Evolutionary conservation across 768 basidiomycete species (phyloP).

Genomic region (Holtermanniella nyarrowii): DNA sequence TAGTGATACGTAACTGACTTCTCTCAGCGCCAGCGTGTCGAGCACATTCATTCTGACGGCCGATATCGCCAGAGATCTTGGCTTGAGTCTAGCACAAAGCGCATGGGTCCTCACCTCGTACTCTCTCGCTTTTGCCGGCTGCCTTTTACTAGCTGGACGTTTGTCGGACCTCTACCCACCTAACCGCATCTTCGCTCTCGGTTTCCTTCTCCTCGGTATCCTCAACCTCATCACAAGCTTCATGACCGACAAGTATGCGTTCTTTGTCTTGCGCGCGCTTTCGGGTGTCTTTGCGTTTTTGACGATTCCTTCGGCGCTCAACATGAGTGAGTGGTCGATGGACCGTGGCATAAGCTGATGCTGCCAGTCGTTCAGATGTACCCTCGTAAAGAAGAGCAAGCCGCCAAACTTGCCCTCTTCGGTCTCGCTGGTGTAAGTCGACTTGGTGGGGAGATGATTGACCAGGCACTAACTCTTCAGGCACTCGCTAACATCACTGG

Average conservation of each 20-base stretch:
- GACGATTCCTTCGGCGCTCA: constrained; percentile 34
- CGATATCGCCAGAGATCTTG: constrained; percentile 26
- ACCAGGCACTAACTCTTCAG: not conserved
- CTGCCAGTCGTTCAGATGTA: constrained; percentile 21
- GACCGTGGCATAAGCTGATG: not conserved
- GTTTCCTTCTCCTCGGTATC: constrained; percentile 32
- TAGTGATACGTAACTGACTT: not conserved
- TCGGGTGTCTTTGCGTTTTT: constrained; percentile 28
- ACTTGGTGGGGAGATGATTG: not conserved
- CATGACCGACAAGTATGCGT: constrained; percentile 31
- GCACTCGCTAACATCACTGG: constrained; percentile 32
- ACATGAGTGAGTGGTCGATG: constrained; percentile 16
- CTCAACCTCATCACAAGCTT: constrained; percentile 36
- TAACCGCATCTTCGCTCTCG: constrained; percentile 31
- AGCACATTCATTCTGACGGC: constrained; percentile 36
- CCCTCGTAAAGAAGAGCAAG: constrained; percentile 29
- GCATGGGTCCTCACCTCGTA: constrained; percentile 14
- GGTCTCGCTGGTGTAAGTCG: constrained; percentile 25
- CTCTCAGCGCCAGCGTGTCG: constrained; percentile 21
- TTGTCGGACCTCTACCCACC: constrained; percentile 31
- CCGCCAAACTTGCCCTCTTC: constrained; percentile 32
- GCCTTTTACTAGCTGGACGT: constrained; percentile 28
- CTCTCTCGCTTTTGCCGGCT: constrained; percentile 10
- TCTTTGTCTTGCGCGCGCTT: constrained; percentile 36
- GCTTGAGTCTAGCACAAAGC: not conserved